Conservation (phyloP, 129 eudicot genomes). For the Mikania micrantha region DNA sequence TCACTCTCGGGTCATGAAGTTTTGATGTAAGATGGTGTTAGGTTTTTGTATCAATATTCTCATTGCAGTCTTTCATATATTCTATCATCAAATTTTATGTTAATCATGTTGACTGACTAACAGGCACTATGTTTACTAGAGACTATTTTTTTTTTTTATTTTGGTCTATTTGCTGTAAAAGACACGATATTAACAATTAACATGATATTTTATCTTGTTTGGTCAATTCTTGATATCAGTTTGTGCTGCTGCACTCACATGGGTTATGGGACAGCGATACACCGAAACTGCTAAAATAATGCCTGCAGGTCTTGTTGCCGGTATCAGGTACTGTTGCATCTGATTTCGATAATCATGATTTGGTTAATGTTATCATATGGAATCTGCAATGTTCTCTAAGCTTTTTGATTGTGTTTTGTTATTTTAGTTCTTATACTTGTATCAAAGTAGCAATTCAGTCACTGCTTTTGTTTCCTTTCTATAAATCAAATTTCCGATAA, state of each 20-base stretch:
- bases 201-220: conserved; percentile 12
- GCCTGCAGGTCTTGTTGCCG: conserved; percentile 92
- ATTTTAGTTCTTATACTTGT: background rate
- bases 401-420: background rate
- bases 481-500: conserved; percentile 6
- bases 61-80: background rate
- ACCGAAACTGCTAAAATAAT: conserved; percentile 67
- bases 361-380: background rate
- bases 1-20: too few species aligned
- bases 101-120: background rate
- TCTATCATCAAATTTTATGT: background rate
- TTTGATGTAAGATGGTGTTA: background rate
- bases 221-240: conserved; percentile 32
- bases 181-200: conserved; percentile 3
- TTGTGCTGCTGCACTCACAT: conserved; percentile 64
- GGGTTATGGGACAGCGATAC: conserved; percentile 83
- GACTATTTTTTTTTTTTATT: background rate
- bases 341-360: background rate
- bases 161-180: background rate
- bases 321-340: conserved; percentile 51
- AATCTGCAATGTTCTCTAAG: background rate
- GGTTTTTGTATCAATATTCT: background rate
- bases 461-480: background rate
- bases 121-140: background rate
- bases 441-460: background rate